phyloP scores from a whole-genome alignment of 2,329 filamentous ascomycete species.

The Penicillium rolfsii region DNA sequence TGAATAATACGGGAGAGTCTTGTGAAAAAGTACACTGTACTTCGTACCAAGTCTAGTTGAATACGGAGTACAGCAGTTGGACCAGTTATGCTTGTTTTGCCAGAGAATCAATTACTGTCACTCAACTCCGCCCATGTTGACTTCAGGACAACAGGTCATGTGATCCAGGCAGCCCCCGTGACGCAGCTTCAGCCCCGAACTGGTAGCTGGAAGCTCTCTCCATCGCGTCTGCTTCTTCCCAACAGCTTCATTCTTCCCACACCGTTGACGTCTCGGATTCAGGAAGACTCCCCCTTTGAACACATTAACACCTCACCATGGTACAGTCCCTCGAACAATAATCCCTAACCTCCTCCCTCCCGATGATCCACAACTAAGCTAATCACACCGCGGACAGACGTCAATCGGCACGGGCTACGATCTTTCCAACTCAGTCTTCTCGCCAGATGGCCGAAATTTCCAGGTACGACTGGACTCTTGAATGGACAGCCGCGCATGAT shows the following conservation, averaged over 20 bases:
- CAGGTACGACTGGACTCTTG: conserved; percentile 61
- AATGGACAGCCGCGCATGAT: not conserved
- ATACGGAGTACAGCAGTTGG: too few relatives aligned
- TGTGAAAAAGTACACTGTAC: too few relatives aligned
- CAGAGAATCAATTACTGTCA: not conserved
- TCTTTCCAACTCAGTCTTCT: conserved; percentile 99
- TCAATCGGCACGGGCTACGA: conserved; percentile 99
- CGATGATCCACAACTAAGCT: conserved; percentile 20
- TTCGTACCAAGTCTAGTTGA: too few relatives aligned
- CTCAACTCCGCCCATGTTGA: conserved; percentile 1
- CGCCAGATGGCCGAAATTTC: conserved; percentile 97
- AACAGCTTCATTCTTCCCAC: conserved; percentile 16
- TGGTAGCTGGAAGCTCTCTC: conserved; percentile 21
- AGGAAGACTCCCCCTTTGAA: conserved; percentile 8
- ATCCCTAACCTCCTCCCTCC: not conserved
- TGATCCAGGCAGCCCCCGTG: conserved; percentile 39
- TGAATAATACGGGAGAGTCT: not conserved
- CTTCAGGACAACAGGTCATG: conserved; percentile 10
- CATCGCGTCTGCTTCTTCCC: conserved; percentile 32
- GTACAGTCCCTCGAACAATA: conserved; percentile 13
- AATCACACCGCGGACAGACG: conserved; percentile 62
- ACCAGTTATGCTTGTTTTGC: not conserved
- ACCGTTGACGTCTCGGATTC: conserved; percentile 9
- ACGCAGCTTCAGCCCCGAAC: conserved; percentile 32
- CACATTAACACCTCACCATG: conserved; percentile 22